A percentile compares a stretch with the other conserved stretches of the same genome.
phyloP scores from a whole-genome alignment of 768 basidiomycete genomes.

The Mycena epipterygia region DNA sequence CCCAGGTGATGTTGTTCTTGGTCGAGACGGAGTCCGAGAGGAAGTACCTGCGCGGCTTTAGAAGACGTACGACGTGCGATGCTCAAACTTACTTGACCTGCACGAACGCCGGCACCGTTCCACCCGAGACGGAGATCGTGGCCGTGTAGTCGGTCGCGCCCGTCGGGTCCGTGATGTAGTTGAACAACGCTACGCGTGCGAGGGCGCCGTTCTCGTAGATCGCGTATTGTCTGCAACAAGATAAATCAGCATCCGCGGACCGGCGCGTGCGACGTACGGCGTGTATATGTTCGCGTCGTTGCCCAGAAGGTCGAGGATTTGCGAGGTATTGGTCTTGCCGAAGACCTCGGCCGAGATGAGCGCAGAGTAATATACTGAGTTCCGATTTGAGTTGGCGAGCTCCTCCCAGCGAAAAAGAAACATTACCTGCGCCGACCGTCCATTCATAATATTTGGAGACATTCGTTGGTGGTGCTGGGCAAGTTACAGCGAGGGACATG shows the following conservation, averaged over 20 bases:
- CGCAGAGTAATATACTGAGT: constrained; percentile 78
- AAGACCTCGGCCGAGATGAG: constrained; percentile 79
- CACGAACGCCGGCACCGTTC: constrained; percentile 61
- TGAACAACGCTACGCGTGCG: constrained; percentile 76
- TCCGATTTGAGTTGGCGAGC: background rate
- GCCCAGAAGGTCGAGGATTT: constrained; percentile 74
- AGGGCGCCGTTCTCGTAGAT: constrained; percentile 81
- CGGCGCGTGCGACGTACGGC: constrained; percentile 53
- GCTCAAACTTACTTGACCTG: constrained; percentile 59
- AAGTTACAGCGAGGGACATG: background rate
- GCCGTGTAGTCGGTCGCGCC: constrained; percentile 69
- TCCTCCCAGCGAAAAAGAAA: background rate
- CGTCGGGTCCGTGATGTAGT: constrained; percentile 74
- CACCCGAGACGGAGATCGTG: constrained; percentile 62
- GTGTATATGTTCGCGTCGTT: constrained; percentile 67
- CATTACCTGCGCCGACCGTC: constrained; percentile 67
- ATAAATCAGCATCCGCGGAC: background rate
- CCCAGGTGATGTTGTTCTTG: constrained; percentile 82
- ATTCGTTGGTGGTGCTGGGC: constrained; percentile 63
- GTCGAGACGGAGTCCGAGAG: constrained; percentile 67
- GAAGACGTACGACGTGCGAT: background rate
- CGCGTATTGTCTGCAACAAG: constrained; percentile 58
- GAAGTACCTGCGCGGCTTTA: constrained; percentile 47
- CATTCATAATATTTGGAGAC: constrained; percentile 72
- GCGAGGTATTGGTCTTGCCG: constrained; percentile 74